Conservation (phyloP, 2,329 filamentous ascomycete species). For the Mollisiaceae sp. region DNA sequence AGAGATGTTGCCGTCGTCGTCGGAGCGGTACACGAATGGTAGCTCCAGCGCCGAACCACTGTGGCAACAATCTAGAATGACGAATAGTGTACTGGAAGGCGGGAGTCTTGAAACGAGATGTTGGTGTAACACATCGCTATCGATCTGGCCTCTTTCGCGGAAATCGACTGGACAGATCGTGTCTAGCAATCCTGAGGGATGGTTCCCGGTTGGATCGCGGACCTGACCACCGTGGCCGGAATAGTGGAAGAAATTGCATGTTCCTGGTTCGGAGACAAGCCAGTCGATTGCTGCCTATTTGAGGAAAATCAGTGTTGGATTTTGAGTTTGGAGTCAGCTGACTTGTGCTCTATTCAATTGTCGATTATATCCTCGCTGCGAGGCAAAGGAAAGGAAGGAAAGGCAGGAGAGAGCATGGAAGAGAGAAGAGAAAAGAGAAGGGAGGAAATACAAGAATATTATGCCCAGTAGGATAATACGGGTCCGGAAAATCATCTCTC, state of each 20-base stretch:
- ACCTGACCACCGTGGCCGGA: conserved; percentile 64
- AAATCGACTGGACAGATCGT: conserved; percentile 61
- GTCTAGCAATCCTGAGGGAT: conserved; percentile 50
- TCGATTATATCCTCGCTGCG: no score
- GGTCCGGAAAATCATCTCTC: conserved; percentile 43
- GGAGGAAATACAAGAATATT: conserved; percentile 42
- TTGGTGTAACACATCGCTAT: conserved; percentile 56
- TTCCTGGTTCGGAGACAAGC: conserved; percentile 58
- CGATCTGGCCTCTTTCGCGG: conserved; percentile 56
- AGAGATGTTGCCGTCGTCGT: conserved; percentile 60
- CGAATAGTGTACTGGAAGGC: conserved; percentile 55
- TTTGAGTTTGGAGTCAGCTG: background rate
- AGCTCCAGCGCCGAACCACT: conserved; percentile 63
- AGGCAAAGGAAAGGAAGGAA: no score
- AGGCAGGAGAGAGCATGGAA: no score
- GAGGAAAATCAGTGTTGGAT: background rate
- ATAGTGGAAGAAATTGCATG: conserved; percentile 61
- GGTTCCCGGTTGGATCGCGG: conserved; percentile 48
- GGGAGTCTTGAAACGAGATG: conserved; percentile 57
- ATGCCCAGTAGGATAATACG: conserved; percentile 44
- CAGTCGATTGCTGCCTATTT: conserved; percentile 47
- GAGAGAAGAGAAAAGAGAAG: background rate
- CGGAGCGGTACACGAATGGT: conserved; percentile 61
- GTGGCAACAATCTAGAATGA: conserved; percentile 67
- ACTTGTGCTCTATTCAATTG: no score